phyloP scores from a whole-genome alignment of 495 filamentous ascomycete species.

The Penicillium samsonianum region DNA sequence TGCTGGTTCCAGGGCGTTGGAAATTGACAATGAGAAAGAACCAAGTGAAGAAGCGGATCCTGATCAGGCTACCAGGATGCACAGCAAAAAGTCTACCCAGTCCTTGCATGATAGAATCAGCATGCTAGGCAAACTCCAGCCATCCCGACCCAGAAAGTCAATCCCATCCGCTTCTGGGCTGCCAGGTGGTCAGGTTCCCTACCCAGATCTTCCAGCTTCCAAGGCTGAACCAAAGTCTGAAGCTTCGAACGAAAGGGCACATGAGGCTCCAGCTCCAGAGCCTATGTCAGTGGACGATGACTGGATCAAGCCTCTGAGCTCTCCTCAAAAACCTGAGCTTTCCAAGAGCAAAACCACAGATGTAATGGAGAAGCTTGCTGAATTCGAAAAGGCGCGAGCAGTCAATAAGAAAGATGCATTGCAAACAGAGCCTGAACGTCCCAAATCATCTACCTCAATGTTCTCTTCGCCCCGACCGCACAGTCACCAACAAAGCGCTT shows the following conservation, averaged over 20 bases:
- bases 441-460: constrained; percentile 48
- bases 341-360: constrained; percentile 60
- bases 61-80: constrained; percentile 52
- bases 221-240: constrained; percentile 41
- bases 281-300: constrained; percentile 65
- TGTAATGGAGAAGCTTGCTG: constrained; percentile 55
- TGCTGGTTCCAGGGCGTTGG: constrained; percentile 56
- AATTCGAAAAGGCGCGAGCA: constrained; percentile 14
- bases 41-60: constrained; percentile 34
- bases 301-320: constrained; percentile 72
- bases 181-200: constrained; percentile 45
- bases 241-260: constrained; percentile 29
- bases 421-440: constrained; percentile 29
- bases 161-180: constrained; percentile 53
- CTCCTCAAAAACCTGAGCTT: constrained; percentile 48
- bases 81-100: constrained; percentile 90
- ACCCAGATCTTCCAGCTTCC: constrained; percentile 55
- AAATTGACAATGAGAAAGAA: constrained; percentile 58
- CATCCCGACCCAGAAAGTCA: constrained; percentile 69
- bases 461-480: constrained; percentile 51
- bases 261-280: constrained; percentile 26
- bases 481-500: constrained; percentile 61
- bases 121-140: constrained; percentile 81
- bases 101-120: constrained; percentile 89
- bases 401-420: constrained; percentile 14